These are phyloP conservation scores for Collybia sordida DNA, from an alignment of 768 basidiomycete genomes.

Conservation along the genomic window DNA sequence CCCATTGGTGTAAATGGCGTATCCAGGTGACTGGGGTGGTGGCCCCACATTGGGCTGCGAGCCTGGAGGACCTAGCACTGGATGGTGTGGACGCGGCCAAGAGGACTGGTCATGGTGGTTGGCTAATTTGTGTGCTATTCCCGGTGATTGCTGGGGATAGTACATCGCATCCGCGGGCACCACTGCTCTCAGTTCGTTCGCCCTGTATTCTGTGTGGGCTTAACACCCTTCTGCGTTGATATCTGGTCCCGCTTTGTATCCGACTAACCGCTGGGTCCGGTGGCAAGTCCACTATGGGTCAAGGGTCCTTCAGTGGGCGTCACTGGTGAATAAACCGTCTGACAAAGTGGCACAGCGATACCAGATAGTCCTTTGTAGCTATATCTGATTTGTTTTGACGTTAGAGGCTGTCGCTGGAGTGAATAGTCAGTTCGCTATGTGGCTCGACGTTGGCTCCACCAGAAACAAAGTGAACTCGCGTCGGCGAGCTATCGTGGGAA, in stretches of 20 bases:
- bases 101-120: conserved; percentile 74
- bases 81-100: conserved; percentile 66
- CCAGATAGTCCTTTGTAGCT: not conserved
- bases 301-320: no score
- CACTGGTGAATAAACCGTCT: no score
- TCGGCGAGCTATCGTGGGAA: conserved; percentile 16
- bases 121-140: conserved; percentile 73
- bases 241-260: no score
- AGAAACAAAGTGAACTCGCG: conserved; percentile 18
- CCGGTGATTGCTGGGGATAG: conserved; percentile 83
- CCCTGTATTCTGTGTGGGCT: no score
- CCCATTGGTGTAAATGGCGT: conserved; percentile 75
- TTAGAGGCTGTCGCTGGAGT: conserved; percentile 12
- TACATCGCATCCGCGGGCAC: conserved; percentile 62
- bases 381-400: no score
- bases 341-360: no score
- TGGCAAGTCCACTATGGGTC: no score
- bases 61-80: conserved; percentile 46
- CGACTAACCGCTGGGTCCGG: no score
- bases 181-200: conserved; percentile 8
- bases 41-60: conserved; percentile 57
- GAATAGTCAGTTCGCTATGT: conserved; percentile 12
- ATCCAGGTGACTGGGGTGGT: conserved; percentile 72
- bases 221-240: no score
- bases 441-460: conserved; percentile 15